Evolutionary conservation across 805 yeast species (phyloP).

Genomic region (Saturnispora silvae): DNA sequence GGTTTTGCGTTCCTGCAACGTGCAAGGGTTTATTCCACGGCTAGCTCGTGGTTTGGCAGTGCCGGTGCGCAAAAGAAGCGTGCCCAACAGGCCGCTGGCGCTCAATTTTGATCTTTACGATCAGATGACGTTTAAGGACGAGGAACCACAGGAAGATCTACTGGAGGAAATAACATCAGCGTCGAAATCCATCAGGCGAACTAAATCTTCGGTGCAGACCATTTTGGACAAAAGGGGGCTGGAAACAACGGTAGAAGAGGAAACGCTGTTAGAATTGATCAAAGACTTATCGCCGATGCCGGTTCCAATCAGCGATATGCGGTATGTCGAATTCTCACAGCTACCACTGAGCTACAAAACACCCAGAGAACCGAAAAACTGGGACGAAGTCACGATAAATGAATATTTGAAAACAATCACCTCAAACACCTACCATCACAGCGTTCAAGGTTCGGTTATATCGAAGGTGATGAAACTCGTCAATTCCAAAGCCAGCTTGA

Average conservation of each 20-base stretch:
- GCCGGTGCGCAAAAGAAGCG: not conserved
- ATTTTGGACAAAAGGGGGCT: slow-evolving; percentile 2
- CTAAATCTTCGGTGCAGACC: not conserved
- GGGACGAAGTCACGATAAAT: slow-evolving; percentile 10
- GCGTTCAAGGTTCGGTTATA: slow-evolving; percentile 10
- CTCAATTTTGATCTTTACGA: not conserved
- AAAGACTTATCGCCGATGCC: slow-evolving; percentile 15
- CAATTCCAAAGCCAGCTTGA: slow-evolving; percentile 10
- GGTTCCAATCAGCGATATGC: slow-evolving; percentile 14
- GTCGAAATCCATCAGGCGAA: slow-evolving; percentile 1
- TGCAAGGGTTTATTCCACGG: too few species aligned
- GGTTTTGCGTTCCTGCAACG: too few species aligned
- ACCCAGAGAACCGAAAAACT: slow-evolving; percentile 14
- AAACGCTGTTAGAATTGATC: slow-evolving; percentile 17
- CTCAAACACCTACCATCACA: slow-evolving; percentile 12
- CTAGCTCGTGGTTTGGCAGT: too few species aligned
- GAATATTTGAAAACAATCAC: slow-evolving; percentile 16
- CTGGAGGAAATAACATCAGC: not conserved
- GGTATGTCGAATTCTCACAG: slow-evolving; percentile 16
- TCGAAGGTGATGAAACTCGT: slow-evolving; percentile 12
- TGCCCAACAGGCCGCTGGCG: not conserved
- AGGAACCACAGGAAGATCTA: not conserved
- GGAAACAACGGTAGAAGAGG: slow-evolving; percentile 11
- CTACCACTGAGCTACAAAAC: slow-evolving; percentile 12
- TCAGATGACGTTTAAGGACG: not conserved